Evolutionary conservation across 805 yeast species (phyloP).

Genomic region (Candida manassasensis): DNA sequence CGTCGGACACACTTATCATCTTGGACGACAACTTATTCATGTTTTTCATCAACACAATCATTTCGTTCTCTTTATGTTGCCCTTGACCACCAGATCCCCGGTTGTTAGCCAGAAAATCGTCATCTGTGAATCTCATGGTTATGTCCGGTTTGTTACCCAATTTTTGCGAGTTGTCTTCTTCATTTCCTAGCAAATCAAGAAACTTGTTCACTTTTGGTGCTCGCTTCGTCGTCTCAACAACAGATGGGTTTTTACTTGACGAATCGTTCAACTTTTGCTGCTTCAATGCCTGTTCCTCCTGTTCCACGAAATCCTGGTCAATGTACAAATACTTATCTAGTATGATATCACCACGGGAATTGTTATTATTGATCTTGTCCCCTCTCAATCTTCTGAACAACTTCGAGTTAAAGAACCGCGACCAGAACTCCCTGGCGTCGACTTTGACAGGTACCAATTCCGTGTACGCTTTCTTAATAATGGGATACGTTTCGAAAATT

Average conservation of each 20-base stretch:
- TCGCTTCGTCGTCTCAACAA: not conserved
- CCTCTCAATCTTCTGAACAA: slow-evolving; percentile 85
- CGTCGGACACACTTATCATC: slow-evolving; percentile 44
- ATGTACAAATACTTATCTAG: slow-evolving; percentile 77
- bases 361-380: slow-evolving; percentile 64
- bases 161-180: slow-evolving; percentile 70
- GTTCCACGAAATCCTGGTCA: slow-evolving; percentile 52
- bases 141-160: slow-evolving; percentile 82
- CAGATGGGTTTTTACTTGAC: slow-evolving; percentile 2
- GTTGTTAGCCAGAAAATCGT: slow-evolving; percentile 9
- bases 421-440: slow-evolving; percentile 93
- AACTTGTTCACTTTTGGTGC: slow-evolving; percentile 57
- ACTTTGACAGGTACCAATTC: slow-evolving; percentile 83
- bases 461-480: slow-evolving; percentile 80
- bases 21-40: slow-evolving; percentile 85
- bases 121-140: slow-evolving; percentile 71
- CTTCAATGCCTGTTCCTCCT: slow-evolving; percentile 25
- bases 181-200: slow-evolving; percentile 77
- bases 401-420: slow-evolving; percentile 87
- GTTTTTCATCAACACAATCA: slow-evolving; percentile 72
- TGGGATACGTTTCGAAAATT: slow-evolving; percentile 88
- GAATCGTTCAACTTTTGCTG: not conserved
- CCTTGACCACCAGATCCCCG: slow-evolving; percentile 6
- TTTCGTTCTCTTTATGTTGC: slow-evolving; percentile 46
- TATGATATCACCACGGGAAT: slow-evolving; percentile 77